phyloP scores from a whole-genome alignment of 208 protist genomes.

The Leishmania lainsoni region DNA sequence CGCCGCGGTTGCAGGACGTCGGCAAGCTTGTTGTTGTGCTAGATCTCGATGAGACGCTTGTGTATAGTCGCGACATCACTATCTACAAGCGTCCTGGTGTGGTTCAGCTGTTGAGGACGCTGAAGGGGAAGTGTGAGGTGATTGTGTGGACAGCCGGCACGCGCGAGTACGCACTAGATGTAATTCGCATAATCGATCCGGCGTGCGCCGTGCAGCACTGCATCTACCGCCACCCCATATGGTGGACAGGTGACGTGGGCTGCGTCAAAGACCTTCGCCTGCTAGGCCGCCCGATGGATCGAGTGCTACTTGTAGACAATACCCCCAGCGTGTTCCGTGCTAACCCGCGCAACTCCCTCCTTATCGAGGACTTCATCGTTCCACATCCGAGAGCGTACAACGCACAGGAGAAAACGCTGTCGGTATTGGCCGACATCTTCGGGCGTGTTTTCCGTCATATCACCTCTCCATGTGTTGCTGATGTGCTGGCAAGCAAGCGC shows the following conservation, averaged over 20 bases:
- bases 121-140: slow-evolving; percentile 72
- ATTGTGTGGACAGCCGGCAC: slow-evolving; percentile 89
- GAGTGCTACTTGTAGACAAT: slow-evolving; percentile 85
- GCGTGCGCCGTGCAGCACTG: slow-evolving; percentile 53
- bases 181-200: slow-evolving; percentile 72
- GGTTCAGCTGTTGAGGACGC: slow-evolving; percentile 54
- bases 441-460: slow-evolving; percentile 38
- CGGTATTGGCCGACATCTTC: slow-evolving; percentile 44
- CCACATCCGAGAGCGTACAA: slow-evolving; percentile 15
- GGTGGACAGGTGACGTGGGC: slow-evolving; percentile 65
- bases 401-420: slow-evolving; percentile 39
- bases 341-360: slow-evolving; percentile 70
- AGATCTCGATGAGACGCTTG: slow-evolving; percentile 90
- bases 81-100: slow-evolving; percentile 66
- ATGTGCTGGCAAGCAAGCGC: slow-evolving; percentile 42
- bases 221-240: slow-evolving; percentile 78
- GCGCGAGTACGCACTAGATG: slow-evolving; percentile 69
- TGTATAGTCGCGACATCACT: slow-evolving; percentile 68
- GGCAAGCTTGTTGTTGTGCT: slow-evolving; percentile 84
- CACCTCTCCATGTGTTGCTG: slow-evolving; percentile 16
- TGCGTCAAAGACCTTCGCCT: slow-evolving; percentile 86
- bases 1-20: slow-evolving; percentile 41
- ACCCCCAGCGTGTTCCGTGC: slow-evolving; percentile 79
- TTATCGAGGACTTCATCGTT: slow-evolving; percentile 77
- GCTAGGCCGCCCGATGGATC: slow-evolving; percentile 78